Percentiles rank a stretch among this genome's conserved stretches.
These are phyloP conservation scores for Agrocybe chaxingu DNA, from an alignment of 768 basidiomycete species.

Conservation along the genomic window DNA sequence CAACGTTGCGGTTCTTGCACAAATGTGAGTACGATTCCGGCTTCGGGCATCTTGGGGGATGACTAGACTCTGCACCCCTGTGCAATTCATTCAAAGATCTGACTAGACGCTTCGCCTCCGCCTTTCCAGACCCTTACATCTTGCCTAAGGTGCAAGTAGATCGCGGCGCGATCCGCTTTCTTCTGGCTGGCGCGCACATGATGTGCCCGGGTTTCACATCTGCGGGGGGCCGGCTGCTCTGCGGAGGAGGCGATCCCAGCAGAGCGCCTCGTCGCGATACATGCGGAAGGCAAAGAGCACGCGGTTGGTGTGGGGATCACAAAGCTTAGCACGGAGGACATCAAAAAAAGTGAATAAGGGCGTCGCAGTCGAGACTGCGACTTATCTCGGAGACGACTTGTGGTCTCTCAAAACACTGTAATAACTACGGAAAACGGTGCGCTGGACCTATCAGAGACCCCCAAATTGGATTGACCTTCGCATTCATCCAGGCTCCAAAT, in stretches of 20 bases:
- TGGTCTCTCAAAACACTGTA: constrained; percentile 71
- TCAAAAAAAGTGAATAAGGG: constrained; percentile 86
- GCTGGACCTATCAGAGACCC: constrained; percentile 2
- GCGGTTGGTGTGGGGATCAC: constrained; percentile 85
- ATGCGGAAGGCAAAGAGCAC: constrained; percentile 95
- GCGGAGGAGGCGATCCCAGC: constrained; percentile 62
- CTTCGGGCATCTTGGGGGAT: constrained; percentile 3
- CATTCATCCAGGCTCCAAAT: not conserved
- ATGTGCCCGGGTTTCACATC: constrained; percentile 98
- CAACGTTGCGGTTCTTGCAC: constrained; percentile 86
- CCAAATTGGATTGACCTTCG: not conserved
- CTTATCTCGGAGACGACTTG: constrained; percentile 85
- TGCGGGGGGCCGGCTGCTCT: constrained; percentile 81
- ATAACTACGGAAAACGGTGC: constrained; percentile 11
- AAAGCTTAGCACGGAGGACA: constrained; percentile 84
- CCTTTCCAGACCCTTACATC: constrained; percentile 76
- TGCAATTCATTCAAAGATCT: constrained; percentile 1
- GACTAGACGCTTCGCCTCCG: constrained; percentile 4
- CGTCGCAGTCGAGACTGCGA: constrained; percentile 83
- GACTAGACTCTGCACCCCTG: not conserved
- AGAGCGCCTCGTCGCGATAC: constrained; percentile 81
- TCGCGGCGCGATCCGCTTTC: constrained; percentile 96
- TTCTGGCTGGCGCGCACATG: constrained; percentile 91
- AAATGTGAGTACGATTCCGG: constrained; percentile 60
- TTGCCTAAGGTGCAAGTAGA: constrained; percentile 88